phyloP scores from a whole-genome alignment of 2,329 filamentous ascomycete species.

The Arthroderma uncinatum region DNA sequence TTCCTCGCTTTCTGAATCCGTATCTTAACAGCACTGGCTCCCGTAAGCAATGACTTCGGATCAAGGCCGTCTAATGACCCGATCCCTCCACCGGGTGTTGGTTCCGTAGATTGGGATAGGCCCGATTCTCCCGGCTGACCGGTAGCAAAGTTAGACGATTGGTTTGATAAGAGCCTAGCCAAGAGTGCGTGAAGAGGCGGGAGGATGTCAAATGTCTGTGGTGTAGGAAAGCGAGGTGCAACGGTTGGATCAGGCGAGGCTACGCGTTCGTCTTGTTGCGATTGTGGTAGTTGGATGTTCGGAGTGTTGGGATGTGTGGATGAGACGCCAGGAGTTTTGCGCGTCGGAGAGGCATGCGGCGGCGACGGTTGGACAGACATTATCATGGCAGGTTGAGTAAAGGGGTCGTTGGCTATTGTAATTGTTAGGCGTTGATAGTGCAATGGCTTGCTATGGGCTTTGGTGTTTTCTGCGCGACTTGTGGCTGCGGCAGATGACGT shows the following conservation, averaged over 20 bases:
- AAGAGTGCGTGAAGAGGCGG: slow-evolving; percentile 72
- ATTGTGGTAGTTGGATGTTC: slow-evolving; percentile 1
- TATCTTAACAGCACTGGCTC: slow-evolving; percentile 68
- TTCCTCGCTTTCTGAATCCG: slow-evolving; percentile 67
- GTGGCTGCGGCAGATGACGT: not conserved
- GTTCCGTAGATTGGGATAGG: slow-evolving; percentile 20
- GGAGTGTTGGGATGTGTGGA: slow-evolving; percentile 7
- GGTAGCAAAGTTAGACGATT: slow-evolving; percentile 15
- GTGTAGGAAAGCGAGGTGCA: slow-evolving; percentile 51
- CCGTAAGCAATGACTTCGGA: slow-evolving; percentile 66
- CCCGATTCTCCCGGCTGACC: slow-evolving; percentile 17
- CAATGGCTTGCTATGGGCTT: not conserved
- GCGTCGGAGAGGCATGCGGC: slow-evolving; percentile 10
- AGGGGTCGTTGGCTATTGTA: no score
- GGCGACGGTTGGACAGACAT: slow-evolving; percentile 1
- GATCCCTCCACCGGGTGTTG: slow-evolving; percentile 20
- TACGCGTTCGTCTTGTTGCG: slow-evolving; percentile 1
- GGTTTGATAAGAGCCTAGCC: slow-evolving; percentile 53
- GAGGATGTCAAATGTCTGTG: slow-evolving; percentile 74
- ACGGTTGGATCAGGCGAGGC: not conserved
- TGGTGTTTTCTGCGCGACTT: not conserved
- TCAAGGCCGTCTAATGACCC: slow-evolving; percentile 35
- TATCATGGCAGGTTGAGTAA: not conserved
- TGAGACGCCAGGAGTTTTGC: slow-evolving; percentile 10
- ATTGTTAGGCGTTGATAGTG: not conserved